phyloP scores from a whole-genome alignment of 192 early-diverging fungal genomes.

The Entophlyctis luteolus region DNA sequence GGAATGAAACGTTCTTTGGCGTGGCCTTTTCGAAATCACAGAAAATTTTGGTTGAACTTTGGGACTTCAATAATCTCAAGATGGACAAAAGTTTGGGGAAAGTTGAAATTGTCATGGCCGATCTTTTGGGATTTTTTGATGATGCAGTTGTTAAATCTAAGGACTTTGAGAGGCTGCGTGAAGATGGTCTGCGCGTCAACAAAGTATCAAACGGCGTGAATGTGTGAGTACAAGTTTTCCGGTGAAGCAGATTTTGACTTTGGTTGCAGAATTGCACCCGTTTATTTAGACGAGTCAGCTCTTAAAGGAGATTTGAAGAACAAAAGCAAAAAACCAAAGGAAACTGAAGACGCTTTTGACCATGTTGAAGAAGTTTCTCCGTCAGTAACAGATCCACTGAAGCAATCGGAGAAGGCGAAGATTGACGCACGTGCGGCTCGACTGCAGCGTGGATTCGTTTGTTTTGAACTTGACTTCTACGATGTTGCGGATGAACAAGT shows the following conservation, averaged over 20 bases:
- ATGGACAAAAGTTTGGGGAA: conserved; percentile 85
- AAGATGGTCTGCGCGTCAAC: conserved; percentile 41
- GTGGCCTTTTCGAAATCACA: conserved; percentile 77
- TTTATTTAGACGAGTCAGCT: conserved; percentile 29
- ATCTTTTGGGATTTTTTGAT: conserved; percentile 22
- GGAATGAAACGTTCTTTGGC: conserved; percentile 86
- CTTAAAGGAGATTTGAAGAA: conserved; percentile 6
- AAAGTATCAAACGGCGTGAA: conserved; percentile 18
- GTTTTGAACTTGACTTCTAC: conserved; percentile 22
- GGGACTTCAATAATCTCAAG: conserved; percentile 83
- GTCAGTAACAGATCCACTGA: background rate
- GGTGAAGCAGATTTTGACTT: conserved; percentile 21
- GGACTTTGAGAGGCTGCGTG: conserved; percentile 23
- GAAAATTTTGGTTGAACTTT: conserved; percentile 68
- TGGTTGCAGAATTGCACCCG: conserved; percentile 31
- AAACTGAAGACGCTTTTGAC: background rate
- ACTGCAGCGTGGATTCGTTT: conserved; percentile 16
- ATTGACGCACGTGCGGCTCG: background rate
- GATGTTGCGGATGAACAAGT: background rate
- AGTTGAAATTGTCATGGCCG: conserved; percentile 36
- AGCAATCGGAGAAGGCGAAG: no score
- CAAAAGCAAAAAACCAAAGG: conserved; percentile 10
- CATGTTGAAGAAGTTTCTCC: background rate
- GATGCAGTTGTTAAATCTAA: background rate
- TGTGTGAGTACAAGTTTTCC: conserved; percentile 31